These are phyloP conservation scores for Gremmenia infestans DNA, from an alignment of 2,329 filamentous ascomycete species.

Conservation along the genomic window DNA sequence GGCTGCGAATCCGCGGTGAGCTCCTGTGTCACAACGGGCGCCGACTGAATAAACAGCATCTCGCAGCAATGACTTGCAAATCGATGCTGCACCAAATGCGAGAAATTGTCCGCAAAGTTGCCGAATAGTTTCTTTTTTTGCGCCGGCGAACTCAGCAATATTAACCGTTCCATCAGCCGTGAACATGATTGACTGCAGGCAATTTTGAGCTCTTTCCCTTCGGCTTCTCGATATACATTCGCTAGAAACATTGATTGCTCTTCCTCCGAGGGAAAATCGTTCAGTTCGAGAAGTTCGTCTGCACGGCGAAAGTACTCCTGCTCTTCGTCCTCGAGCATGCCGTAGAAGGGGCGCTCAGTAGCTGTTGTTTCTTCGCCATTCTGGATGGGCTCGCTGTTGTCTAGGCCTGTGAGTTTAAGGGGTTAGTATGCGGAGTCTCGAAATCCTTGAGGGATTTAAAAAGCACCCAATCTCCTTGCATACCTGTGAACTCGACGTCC, in stretches of 20 bases:
- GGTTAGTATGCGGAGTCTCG: too few species aligned
- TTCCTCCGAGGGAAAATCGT: constrained; percentile 76
- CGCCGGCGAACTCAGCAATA: constrained; percentile 68
- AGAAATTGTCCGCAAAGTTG: constrained; percentile 80
- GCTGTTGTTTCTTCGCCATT: constrained; percentile 18
- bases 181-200: constrained; percentile 95
- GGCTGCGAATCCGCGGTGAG: constrained; percentile 43
- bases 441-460: too few species aligned
- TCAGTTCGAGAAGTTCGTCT: constrained; percentile 83
- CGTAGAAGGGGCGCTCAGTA: constrained; percentile 61
- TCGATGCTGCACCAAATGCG: constrained; percentile 86
- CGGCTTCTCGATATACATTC: constrained; percentile 80
- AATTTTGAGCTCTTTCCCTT: constrained; percentile 91
- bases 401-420: constrained; percentile 11
- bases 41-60: constrained; percentile 79
- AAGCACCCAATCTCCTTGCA: too few species aligned
- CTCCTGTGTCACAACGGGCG: constrained; percentile 73
- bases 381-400: constrained; percentile 17
- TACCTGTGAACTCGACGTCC: constrained; percentile 7
- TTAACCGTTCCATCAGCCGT: constrained; percentile 83
- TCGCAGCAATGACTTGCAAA: constrained; percentile 98
- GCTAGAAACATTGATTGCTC: constrained; percentile 67
- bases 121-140: constrained; percentile 86
- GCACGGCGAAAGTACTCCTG: constrained; percentile 92
- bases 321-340: constrained; percentile 86